Evolutionary conservation across 2,329 filamentous ascomycete species (phyloP).

Genomic region (Phialophora expanda): DNA sequence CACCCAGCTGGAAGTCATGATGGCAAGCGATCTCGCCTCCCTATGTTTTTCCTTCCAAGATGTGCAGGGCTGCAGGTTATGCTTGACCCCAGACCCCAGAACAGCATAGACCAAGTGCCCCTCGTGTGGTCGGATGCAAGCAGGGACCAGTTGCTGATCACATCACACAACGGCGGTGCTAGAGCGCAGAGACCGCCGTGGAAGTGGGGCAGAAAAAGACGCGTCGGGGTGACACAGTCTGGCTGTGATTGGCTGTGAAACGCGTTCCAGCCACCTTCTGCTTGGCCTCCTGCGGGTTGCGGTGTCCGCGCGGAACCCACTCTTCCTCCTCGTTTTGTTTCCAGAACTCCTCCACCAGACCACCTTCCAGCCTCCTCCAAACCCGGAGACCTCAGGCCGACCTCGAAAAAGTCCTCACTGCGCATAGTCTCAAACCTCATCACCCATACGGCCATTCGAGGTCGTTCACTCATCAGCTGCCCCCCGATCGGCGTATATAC

Average conservation of each 20-base stretch:
- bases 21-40: not conserved
- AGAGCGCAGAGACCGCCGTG: not conserved
- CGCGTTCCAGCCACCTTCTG: slow-evolving; percentile 1
- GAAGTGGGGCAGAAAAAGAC: not conserved
- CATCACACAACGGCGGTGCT: not conserved
- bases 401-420: slow-evolving; percentile 25
- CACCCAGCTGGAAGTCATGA: slow-evolving; percentile 28
- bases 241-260: slow-evolving; percentile 3
- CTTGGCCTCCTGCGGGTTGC: not conserved
- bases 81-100: slow-evolving; percentile 6
- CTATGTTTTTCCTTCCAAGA: not conserved
- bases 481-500: slow-evolving; percentile 28
- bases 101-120: slow-evolving; percentile 8
- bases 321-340: slow-evolving; percentile 11
- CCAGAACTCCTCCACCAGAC: slow-evolving; percentile 21
- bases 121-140: not conserved
- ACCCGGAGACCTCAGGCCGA: slow-evolving; percentile 26
- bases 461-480: slow-evolving; percentile 15
- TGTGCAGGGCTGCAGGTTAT: not conserved
- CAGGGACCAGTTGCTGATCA: slow-evolving; percentile 2
- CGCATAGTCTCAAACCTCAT: slow-evolving; percentile 15
- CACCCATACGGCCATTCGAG: slow-evolving; percentile 26
- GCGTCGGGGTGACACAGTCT: not conserved
- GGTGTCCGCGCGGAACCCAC: slow-evolving; percentile 20
- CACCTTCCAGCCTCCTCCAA: slow-evolving; percentile 26